These are phyloP conservation scores for Biscogniauxia marginata DNA, from an alignment of 2,329 filamentous ascomycete species.

Conservation along the genomic window DNA sequence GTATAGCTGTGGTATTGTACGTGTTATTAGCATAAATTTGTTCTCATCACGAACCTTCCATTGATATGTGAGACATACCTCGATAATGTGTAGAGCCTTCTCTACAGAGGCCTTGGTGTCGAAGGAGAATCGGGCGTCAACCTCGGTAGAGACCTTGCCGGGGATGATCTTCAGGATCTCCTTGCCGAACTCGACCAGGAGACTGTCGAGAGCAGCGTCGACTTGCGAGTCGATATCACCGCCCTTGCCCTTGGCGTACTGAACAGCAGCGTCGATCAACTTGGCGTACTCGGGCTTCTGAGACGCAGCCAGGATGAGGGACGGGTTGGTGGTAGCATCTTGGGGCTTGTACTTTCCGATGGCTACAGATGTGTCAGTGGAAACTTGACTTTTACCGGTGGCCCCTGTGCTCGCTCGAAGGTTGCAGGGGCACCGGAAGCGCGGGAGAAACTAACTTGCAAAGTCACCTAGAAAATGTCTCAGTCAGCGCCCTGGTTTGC, in stretches of 20 bases:
- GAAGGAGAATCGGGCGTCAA: constrained; percentile 94
- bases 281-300: constrained; percentile 97
- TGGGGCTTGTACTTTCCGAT: constrained; percentile 99
- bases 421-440: constrained; percentile 2
- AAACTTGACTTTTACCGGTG: constrained; percentile 19
- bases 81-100: constrained; percentile 96
- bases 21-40: constrained; percentile 7
- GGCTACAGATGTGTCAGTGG: constrained; percentile 50
- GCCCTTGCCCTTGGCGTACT: constrained; percentile 78
- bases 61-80: constrained; percentile 70
- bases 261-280: constrained; percentile 82
- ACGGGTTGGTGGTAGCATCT: constrained; percentile 99
- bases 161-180: constrained; percentile 97
- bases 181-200: constrained; percentile 96
- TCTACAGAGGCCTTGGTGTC: constrained; percentile 87
- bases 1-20: constrained; percentile 68
- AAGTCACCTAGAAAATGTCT: constrained; percentile 63
- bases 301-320: constrained; percentile 94
- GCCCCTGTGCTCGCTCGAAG: neutral
- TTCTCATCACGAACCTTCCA: too few relatives aligned
- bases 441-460: constrained; percentile 59
- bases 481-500: constrained; percentile 26
- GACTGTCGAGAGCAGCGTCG: constrained; percentile 85
- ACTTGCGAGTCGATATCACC: constrained; percentile 75
- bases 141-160: constrained; percentile 98